Conservation (phyloP, 2,329 filamentous ascomycete species). For the Aureobasidium sp. region DNA sequence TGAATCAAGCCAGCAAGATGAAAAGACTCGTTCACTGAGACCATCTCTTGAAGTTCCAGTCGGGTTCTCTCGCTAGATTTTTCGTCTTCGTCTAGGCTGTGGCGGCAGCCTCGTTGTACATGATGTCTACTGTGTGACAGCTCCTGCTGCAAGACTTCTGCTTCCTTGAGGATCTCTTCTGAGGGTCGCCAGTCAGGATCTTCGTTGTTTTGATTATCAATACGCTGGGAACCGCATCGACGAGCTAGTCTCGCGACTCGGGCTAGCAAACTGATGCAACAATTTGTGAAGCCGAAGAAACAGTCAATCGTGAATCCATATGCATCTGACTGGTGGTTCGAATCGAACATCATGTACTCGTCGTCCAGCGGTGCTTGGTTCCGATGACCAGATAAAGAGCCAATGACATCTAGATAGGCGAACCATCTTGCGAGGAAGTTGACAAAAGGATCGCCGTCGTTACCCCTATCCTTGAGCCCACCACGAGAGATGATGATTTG, state of each 20-base stretch:
- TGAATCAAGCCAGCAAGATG: constrained; percentile 74
- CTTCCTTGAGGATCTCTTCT: constrained; percentile 47
- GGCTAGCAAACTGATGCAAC: constrained; percentile 63
- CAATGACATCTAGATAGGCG: constrained; percentile 74
- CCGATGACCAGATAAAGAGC: constrained; percentile 55
- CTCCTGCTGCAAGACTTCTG: constrained; percentile 53
- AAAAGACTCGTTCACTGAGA: constrained; percentile 68
- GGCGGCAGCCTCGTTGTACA: constrained; percentile 36
- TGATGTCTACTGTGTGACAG: constrained; percentile 48
- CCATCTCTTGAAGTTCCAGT: constrained; percentile 48
- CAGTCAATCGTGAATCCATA: constrained; percentile 69
- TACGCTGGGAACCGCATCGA: constrained; percentile 58
- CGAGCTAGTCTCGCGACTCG: constrained; percentile 65
- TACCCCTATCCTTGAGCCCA: constrained; percentile 37
- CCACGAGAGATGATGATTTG: constrained; percentile 64
- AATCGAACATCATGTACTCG: constrained; percentile 35
- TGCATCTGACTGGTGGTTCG: constrained; percentile 47
- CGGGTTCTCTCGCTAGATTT: constrained; percentile 29
- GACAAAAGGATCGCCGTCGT: constrained; percentile 46
- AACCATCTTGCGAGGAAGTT: constrained; percentile 79
- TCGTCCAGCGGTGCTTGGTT: constrained; percentile 37
- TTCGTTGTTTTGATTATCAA: constrained; percentile 47
- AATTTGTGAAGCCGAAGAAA: constrained; percentile 69
- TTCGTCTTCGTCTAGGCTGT: constrained; percentile 30
- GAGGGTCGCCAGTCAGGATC: constrained; percentile 53